Evolutionary conservation across 495 filamentous ascomycete genomes (phyloP).

Genomic region (Cercophora sp.): DNA sequence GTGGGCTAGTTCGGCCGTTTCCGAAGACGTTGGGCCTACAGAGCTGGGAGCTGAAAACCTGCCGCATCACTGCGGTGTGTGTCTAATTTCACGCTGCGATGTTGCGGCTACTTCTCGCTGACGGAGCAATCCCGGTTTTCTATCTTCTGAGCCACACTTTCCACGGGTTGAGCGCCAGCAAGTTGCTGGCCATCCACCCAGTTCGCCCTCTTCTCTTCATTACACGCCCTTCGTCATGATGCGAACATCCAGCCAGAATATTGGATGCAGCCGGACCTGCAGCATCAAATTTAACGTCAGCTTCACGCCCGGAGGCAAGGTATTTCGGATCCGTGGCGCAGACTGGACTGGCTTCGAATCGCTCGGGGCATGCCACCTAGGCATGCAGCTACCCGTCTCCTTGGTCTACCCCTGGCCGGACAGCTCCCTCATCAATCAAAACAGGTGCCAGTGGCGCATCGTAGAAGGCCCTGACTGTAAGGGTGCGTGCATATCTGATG

Average conservation of each 20-base stretch:
- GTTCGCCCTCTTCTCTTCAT: not conserved
- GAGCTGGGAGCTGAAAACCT: conserved; percentile 25
- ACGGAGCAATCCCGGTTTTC: not conserved
- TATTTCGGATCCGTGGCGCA: conserved; percentile 17
- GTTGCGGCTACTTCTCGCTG: conserved; percentile 4
- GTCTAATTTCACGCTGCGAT: conserved; percentile 15
- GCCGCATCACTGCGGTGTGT: conserved; percentile 13
- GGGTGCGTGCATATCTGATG: conserved; percentile 32
- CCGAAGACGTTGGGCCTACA: conserved; percentile 31
- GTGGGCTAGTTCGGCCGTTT: conserved; percentile 30
- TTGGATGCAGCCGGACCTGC: conserved; percentile 8
- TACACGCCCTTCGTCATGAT: not conserved
- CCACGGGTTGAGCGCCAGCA: not conserved
- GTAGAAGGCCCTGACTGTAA: conserved; percentile 24
- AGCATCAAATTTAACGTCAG: conserved; percentile 9
- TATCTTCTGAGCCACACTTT: conserved; percentile 3
- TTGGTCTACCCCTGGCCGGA: conserved; percentile 21
- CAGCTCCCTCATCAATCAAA: conserved; percentile 24
- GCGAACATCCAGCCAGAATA: not conserved
- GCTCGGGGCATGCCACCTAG: conserved; percentile 22
- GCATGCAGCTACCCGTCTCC: conserved; percentile 29
- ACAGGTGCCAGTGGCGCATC: conserved; percentile 26
- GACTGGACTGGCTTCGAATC: conserved; percentile 14
- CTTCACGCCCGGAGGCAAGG: conserved; percentile 7
- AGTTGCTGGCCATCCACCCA: not conserved